Evolutionary conservation across 768 basidiomycete species (phyloP).

Genomic region (Pholiota microspora): DNA sequence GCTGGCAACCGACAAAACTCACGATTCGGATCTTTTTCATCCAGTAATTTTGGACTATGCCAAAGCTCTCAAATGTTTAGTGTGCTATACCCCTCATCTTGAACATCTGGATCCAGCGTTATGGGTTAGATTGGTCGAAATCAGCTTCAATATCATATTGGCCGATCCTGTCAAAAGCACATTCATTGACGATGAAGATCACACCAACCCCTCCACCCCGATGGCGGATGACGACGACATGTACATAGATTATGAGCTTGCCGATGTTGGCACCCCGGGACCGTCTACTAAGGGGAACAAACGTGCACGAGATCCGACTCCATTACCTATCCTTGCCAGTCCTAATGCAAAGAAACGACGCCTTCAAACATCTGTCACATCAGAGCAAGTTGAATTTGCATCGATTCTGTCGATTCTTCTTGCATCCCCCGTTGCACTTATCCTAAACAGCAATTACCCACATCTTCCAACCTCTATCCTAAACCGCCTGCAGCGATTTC

Average conservation of each 20-base stretch:
- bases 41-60: constrained; percentile 78
- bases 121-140: constrained; percentile 70
- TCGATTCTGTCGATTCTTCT: constrained; percentile 61
- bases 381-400: constrained; percentile 73
- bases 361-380: constrained; percentile 30
- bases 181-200: constrained; percentile 33
- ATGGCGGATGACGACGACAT: constrained; percentile 31
- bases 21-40: constrained; percentile 38
- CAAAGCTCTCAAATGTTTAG: constrained; percentile 68
- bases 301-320: constrained; percentile 27
- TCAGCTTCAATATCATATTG: constrained; percentile 78
- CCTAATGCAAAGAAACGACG: constrained; percentile 22
- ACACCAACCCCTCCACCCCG: constrained; percentile 12
- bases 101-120: constrained; percentile 61
- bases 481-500: constrained; percentile 46
- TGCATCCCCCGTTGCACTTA: constrained; percentile 55
- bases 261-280: constrained; percentile 29
- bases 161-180: constrained; percentile 45
- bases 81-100: constrained; percentile 71
- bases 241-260: constrained; percentile 28
- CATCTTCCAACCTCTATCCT: constrained; percentile 55
- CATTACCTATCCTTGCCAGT: constrained; percentile 20
- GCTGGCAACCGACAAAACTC: constrained; percentile 47
- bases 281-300: constrained; percentile 34
- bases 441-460: constrained; percentile 41